Percentiles rank a stretch among this genome's conserved stretches.
Conservation (phyloP, 2,329 filamentous ascomycete genomes). For the Escovopsis weberi region DNA sequence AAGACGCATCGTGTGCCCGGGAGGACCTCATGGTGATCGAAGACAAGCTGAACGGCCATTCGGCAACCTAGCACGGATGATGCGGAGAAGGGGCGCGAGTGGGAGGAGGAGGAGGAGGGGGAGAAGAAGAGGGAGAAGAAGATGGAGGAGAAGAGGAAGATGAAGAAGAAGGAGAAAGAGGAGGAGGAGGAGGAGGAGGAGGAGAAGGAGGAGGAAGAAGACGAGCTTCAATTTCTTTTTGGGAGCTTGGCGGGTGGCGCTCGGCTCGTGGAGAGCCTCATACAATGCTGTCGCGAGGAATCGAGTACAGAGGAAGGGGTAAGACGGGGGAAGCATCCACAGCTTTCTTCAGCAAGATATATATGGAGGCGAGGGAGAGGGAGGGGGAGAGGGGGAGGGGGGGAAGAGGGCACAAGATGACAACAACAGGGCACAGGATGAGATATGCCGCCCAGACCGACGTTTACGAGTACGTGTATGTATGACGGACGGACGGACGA, state of each 20-base stretch:
- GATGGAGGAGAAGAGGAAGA: background rate
- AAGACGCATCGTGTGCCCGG: constrained; percentile 17
- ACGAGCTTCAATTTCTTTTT: background rate
- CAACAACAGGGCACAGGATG: too few species aligned
- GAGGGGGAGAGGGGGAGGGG: too few species aligned
- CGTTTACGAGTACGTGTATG: too few species aligned
- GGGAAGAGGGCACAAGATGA: too few species aligned
- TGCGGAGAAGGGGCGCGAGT: background rate
- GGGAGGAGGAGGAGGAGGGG: background rate
- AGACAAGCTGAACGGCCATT: constrained; percentile 4
- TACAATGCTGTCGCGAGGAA: background rate
- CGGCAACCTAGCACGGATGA: background rate
- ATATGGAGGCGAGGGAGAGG: too few species aligned
- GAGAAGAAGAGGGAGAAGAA: background rate
- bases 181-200: background rate
- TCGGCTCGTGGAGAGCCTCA: background rate
- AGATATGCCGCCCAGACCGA: too few species aligned
- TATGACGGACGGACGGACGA: too few species aligned
- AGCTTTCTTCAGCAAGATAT: too few species aligned
- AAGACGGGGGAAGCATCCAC: too few species aligned
- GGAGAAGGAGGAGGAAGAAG: background rate
- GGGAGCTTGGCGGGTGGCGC: background rate
- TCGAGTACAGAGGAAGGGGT: background rate
- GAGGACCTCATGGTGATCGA: constrained; percentile 10
- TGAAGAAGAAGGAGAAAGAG: background rate